Evolutionary conservation across 257 asterid genomes (phyloP).

Genomic region (Parsonsia alboflavescens): DNA sequence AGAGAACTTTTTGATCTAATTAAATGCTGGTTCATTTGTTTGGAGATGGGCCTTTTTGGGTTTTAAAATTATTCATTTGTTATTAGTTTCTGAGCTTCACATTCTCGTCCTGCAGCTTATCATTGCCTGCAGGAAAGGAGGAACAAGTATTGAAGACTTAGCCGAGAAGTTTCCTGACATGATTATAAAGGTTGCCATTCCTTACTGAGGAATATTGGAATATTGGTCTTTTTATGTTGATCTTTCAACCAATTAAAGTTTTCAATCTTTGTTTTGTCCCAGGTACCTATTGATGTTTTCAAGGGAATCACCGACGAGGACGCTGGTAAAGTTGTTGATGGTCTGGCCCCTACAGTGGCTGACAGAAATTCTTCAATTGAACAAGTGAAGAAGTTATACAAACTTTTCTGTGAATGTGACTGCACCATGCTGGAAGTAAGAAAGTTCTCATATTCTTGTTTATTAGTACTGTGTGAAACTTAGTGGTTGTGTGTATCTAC

Average conservation of each 20-base stretch:
- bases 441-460: conserved; percentile 11
- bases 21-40: background rate
- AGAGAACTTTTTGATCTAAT: background rate
- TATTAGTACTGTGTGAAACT: background rate
- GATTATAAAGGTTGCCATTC: conserved; percentile 66
- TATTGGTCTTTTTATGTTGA: conserved; percentile 9
- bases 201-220: conserved; percentile 8
- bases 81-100: background rate
- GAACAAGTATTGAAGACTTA: conserved; percentile 98
- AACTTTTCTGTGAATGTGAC: conserved; percentile 90
- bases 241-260: background rate
- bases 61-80: too few species aligned
- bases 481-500: background rate
- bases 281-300: conserved; percentile 94
- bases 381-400: conserved; percentile 95
- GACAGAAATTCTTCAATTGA: conserved; percentile 82
- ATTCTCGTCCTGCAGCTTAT: conserved; percentile 56
- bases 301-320: conserved; percentile 93
- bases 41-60: background rate
- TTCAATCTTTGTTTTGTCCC: conserved; percentile 15
- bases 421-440: conserved; percentile 92
- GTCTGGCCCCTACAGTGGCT: conserved; percentile 81
- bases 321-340: conserved; percentile 98
- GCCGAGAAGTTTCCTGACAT: conserved; percentile 95
- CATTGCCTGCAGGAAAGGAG: conserved; percentile 91